These are phyloP conservation scores for Fusarium mangiferae DNA, from an alignment of 2,329 filamentous ascomycete genomes.

Conservation along the genomic window DNA sequence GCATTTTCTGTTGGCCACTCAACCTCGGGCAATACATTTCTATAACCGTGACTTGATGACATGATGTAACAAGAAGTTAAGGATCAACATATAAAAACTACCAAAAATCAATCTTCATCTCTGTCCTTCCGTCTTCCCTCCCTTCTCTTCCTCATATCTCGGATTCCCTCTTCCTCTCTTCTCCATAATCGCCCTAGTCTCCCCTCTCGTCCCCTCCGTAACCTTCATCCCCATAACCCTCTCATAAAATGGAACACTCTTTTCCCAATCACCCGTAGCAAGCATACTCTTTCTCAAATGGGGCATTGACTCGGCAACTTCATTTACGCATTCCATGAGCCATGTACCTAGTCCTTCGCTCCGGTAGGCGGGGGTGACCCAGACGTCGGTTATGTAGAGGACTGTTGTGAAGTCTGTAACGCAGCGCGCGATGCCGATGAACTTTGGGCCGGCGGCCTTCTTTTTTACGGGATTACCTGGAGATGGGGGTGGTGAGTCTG, in stretches of 20 bases:
- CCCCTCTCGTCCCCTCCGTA: slow-evolving; percentile 27
- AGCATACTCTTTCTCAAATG: slow-evolving; percentile 65
- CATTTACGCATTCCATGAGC: slow-evolving; percentile 67
- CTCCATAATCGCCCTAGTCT: slow-evolving; percentile 41
- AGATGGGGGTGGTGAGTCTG: background rate
- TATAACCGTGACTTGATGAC: background rate
- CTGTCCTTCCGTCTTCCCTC: background rate
- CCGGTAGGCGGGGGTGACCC: slow-evolving; percentile 64
- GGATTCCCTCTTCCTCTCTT: slow-evolving; percentile 38
- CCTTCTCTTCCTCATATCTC: slow-evolving; percentile 2
- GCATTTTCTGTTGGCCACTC: background rate
- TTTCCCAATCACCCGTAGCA: slow-evolving; percentile 51
- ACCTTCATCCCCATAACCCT: slow-evolving; percentile 48
- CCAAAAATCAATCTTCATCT: accelerated
- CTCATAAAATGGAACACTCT: slow-evolving; percentile 48
- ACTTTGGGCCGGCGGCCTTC: background rate
- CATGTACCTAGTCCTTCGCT: slow-evolving; percentile 68
- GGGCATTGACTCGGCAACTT: slow-evolving; percentile 62
- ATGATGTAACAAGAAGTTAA: accelerated
- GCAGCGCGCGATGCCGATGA: slow-evolving; percentile 57
- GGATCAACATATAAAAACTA: accelerated
- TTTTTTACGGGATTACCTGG: accelerated
- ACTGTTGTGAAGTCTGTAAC: slow-evolving; percentile 73
- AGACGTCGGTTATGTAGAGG: slow-evolving; percentile 71
- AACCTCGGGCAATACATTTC: background rate